Conservation (phyloP, 2,329 filamentous ascomycete species). For the Scytalidium lignicola region DNA sequence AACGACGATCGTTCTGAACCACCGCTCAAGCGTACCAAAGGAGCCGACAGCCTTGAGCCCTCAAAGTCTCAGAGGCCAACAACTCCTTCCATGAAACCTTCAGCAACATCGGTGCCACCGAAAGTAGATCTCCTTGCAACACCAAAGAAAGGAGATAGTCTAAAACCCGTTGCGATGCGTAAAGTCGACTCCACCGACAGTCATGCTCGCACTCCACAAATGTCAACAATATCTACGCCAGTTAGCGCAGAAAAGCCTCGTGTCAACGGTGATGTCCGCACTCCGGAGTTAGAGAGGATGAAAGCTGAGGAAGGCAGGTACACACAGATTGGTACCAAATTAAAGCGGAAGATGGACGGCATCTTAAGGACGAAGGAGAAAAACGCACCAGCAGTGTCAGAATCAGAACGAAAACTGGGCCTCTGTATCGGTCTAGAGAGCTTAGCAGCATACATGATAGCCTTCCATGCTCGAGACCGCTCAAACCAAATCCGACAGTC, state of each 20-base stretch:
- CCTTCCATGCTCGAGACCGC: conserved; percentile 16
- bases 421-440: conserved; percentile 23
- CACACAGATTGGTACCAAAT: conserved; percentile 12
- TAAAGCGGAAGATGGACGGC: conserved; percentile 28
- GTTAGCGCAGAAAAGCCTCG: conserved; percentile 26
- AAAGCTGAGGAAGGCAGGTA: conserved; percentile 11
- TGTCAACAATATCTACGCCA: conserved; percentile 25
- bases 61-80: conserved; percentile 24
- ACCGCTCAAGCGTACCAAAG: conserved; percentile 30
- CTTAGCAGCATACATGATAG: conserved; percentile 24
- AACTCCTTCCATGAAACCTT: conserved; percentile 33
- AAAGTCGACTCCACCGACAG: conserved; percentile 33
- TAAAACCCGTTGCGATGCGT: conserved; percentile 31
- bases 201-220: conserved; percentile 34
- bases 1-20: conserved; percentile 23
- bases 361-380: conserved; percentile 20
- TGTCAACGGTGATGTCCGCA: conserved; percentile 16
- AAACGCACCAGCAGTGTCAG: conserved; percentile 8
- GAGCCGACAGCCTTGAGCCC: conserved; percentile 22
- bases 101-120: conserved; percentile 19
- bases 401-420: conserved; percentile 20
- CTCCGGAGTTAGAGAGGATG: conserved; percentile 9
- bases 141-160: conserved; percentile 34
- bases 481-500: conserved; percentile 3
- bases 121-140: conserved; percentile 30